Conservation (phyloP, 2,329 filamentous ascomycete species). For the Monosporascus ibericus region DNA sequence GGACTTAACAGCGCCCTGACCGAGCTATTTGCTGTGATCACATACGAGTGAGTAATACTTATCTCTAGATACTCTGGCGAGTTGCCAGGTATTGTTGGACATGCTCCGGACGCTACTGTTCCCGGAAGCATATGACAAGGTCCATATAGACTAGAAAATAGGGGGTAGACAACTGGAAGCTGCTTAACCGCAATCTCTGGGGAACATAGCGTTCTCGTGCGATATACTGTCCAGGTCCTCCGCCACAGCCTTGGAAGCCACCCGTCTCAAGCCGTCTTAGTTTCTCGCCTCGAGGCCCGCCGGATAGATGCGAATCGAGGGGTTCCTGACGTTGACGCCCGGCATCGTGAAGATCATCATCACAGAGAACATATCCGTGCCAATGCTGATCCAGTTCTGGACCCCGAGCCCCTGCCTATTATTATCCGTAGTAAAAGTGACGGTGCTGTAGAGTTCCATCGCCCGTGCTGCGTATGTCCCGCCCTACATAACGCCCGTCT, state of each 20-base stretch:
- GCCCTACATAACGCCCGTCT: slow-evolving; percentile 14
- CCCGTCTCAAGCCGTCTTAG: slow-evolving; percentile 3
- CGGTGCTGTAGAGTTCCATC: slow-evolving; percentile 9
- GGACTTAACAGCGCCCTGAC: slow-evolving; percentile 20
- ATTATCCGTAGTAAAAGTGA: slow-evolving; percentile 17
- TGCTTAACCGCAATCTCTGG: slow-evolving; percentile 18
- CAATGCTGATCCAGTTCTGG: slow-evolving; percentile 21
- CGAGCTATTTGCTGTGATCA: slow-evolving; percentile 15
- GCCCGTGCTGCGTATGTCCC: slow-evolving; percentile 13
- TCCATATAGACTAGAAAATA: too few relatives aligned
- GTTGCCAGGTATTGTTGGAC: too few relatives aligned
- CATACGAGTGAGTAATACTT: too few relatives aligned
- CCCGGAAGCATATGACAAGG: too few relatives aligned
- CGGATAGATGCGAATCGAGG: slow-evolving; percentile 22
- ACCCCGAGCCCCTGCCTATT: slow-evolving; percentile 18
- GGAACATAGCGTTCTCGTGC: slow-evolving; percentile 17
- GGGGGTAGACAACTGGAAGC: too few relatives aligned
- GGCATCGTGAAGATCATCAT: slow-evolving; percentile 18
- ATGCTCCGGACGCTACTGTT: too few relatives aligned
- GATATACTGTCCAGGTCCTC: slow-evolving; percentile 17
- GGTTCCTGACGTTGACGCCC: slow-evolving; percentile 18
- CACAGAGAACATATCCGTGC: slow-evolving; percentile 21
- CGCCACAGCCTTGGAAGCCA: slow-evolving; percentile 23
- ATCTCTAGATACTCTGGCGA: too few relatives aligned
- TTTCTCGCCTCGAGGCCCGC: slow-evolving; percentile 16